These are phyloP conservation scores for Curvularia verruculosa DNA, from an alignment of 2,329 filamentous ascomycete species.

Conservation along the genomic window DNA sequence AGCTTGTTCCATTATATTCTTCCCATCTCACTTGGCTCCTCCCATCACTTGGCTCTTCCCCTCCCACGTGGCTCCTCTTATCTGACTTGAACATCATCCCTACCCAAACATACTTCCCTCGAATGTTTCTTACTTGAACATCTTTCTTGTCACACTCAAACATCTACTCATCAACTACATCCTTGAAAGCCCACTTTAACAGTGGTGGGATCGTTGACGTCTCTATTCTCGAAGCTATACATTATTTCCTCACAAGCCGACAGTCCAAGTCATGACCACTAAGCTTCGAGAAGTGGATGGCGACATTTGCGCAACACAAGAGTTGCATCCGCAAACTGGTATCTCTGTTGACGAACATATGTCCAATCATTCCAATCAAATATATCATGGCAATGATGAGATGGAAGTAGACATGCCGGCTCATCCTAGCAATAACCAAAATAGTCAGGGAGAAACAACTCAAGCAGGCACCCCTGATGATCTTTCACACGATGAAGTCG, in stretches of 20 bases:
- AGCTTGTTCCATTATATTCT: too few species aligned
- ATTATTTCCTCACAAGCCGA: not conserved
- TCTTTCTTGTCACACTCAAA: too few species aligned
- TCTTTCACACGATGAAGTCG: not conserved
- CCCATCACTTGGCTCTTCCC: too few species aligned
- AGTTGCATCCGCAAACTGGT: not conserved
- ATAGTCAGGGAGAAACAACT: not conserved
- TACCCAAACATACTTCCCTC: too few species aligned
- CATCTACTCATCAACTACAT: not conserved
- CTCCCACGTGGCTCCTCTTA: too few species aligned
- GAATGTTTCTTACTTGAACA: too few species aligned
- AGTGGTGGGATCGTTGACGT: not conserved
- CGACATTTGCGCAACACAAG: slow-evolving; percentile 5
- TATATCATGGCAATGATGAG: not conserved
- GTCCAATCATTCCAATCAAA: not conserved
- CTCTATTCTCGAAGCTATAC: not conserved
- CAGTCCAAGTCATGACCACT: slow-evolving; percentile 1
- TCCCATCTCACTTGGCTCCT: too few species aligned
- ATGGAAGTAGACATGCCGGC: not conserved
- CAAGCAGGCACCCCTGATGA: not conserved
- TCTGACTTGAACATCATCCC: too few species aligned
- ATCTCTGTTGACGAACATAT: not conserved
- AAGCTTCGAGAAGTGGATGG: slow-evolving; percentile 1
- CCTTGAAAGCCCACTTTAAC: not conserved
- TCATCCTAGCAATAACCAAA: not conserved